These are phyloP conservation scores for Zygoascus tannicola DNA, from an alignment of 805 yeast species.

Conservation along the genomic window DNA sequence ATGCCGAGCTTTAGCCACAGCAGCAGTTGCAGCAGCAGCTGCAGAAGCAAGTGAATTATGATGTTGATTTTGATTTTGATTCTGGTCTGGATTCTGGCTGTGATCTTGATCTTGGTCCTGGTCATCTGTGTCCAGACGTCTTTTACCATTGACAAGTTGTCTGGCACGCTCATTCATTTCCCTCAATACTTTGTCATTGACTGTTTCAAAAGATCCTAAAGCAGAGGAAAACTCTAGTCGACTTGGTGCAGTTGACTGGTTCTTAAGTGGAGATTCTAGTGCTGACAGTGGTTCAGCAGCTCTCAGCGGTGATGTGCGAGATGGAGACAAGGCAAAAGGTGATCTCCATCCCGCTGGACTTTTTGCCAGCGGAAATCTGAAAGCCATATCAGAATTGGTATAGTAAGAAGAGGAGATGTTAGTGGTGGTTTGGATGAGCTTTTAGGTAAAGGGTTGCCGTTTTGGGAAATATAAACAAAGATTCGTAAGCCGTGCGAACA, in stretches of 20 bases:
- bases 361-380: not conserved
- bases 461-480: not conserved
- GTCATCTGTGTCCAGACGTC: too few species aligned
- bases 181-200: constrained; percentile 26
- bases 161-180: constrained; percentile 30
- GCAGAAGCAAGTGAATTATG: constrained; percentile 1
- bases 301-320: not conserved
- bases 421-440: not conserved
- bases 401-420: not conserved
- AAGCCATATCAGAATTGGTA: not conserved
- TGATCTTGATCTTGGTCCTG: not conserved
- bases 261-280: too few species aligned
- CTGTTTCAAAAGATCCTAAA: constrained; percentile 24
- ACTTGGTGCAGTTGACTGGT: too few species aligned
- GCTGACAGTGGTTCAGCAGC: not conserved
- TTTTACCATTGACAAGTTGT: not conserved
- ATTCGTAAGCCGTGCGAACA: too few species aligned
- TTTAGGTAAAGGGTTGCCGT: not conserved
- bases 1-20: not conserved
- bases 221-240: not conserved
- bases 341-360: not conserved
- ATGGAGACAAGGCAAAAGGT: not conserved
- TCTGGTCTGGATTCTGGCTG: not conserved
- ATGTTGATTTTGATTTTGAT: not conserved
- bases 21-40: constrained; percentile 9